These are phyloP conservation scores for Podochytrium sp. DNA, from an alignment of 192 early-diverging fungal species.

Conservation along the genomic window DNA sequence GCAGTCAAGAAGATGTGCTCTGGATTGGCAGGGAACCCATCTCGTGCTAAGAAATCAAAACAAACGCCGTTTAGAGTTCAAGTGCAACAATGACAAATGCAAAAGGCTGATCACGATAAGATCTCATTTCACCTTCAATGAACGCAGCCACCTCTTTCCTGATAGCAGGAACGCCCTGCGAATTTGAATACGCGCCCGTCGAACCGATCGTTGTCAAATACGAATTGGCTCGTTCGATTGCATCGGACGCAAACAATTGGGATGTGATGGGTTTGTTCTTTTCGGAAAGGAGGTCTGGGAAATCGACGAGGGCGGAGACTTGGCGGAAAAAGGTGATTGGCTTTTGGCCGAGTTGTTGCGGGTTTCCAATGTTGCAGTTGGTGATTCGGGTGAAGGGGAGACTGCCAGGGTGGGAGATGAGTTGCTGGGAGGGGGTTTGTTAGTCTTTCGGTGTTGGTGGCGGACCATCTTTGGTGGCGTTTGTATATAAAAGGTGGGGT, in stretches of 20 bases:
- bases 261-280: conserved; percentile 50
- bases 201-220: conserved; percentile 73
- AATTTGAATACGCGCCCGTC: conserved; percentile 92
- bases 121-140: conserved; percentile 59
- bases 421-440: too few species aligned
- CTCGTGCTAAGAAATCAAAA: conserved; percentile 60
- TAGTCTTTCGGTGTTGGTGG: too few species aligned
- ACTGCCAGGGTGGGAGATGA: conserved; percentile 3
- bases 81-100: not conserved
- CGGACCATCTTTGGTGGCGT: not conserved
- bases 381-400: conserved; percentile 74
- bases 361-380: conserved; percentile 91
- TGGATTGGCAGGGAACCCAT: conserved; percentile 86
- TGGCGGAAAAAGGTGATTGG: conserved; percentile 98
- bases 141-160: conserved; percentile 89
- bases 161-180: conserved; percentile 85
- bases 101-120: not conserved
- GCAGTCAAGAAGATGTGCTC: conserved; percentile 56
- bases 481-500: conserved; percentile 7
- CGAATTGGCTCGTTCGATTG: conserved; percentile 79
- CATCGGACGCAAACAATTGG: conserved; percentile 82
- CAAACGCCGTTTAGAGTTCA: not conserved
- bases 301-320: conserved; percentile 86
- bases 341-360: conserved; percentile 85
- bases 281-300: conserved; percentile 72